A percentile compares a stretch with the other conserved stretches of the same genome.
Conservation (phyloP, 345 rosid species). For the Ceriops zippeliana region DNA sequence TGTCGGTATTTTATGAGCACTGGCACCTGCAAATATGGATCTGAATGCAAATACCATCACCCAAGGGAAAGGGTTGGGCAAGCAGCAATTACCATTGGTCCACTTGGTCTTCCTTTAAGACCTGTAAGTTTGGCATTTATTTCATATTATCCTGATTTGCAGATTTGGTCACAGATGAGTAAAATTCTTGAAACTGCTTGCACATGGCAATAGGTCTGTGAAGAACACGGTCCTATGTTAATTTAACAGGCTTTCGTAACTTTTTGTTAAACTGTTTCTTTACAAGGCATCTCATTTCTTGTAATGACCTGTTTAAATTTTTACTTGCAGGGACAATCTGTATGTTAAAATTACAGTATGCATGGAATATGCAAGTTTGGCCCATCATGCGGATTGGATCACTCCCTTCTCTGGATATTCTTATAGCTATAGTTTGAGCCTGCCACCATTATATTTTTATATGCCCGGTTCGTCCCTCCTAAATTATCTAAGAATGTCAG, state of each 20-base stretch:
- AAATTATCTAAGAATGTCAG: slow-evolving; percentile 35
- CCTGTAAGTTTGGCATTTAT: slow-evolving; percentile 48
- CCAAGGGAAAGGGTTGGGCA: slow-evolving; percentile 64
- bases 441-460: slow-evolving; percentile 37
- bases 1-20: slow-evolving; percentile 70
- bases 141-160: background rate
- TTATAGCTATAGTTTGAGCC: slow-evolving; percentile 36
- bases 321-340: slow-evolving; percentile 60
- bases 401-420: slow-evolving; percentile 49
- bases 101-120: slow-evolving; percentile 56
- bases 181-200: background rate
- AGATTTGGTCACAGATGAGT: background rate
- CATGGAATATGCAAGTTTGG: slow-evolving; percentile 72
- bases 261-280: background rate
- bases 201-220: background rate
- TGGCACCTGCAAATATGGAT: slow-evolving; percentile 75
- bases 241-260: background rate
- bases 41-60: slow-evolving; percentile 81
- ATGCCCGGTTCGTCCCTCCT: slow-evolving; percentile 40
- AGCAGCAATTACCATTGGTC: slow-evolving; percentile 28
- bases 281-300: background rate
- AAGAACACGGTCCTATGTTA: background rate
- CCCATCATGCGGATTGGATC: slow-evolving; percentile 69
- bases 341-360: slow-evolving; percentile 56
- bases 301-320: background rate